Percentiles rank a stretch among this genome's conserved stretches.
These are phyloP conservation scores for Emericellopsis terricola DNA, from an alignment of 495 filamentous ascomycete species.

Conservation along the genomic window DNA sequence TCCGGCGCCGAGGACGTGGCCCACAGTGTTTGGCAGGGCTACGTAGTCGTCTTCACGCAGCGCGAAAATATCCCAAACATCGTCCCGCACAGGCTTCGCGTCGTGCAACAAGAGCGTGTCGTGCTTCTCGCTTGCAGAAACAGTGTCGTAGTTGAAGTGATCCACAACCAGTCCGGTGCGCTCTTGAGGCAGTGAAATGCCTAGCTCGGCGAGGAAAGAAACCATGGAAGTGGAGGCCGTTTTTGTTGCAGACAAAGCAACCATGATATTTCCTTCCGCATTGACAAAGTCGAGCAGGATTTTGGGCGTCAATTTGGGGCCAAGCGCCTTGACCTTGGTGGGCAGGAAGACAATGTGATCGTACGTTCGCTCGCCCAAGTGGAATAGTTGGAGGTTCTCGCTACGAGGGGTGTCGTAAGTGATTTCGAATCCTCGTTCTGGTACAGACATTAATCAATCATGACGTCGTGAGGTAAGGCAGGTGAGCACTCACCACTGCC, in stretches of 20 bases:
- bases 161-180: slow-evolving; percentile 71
- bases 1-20: slow-evolving; percentile 61
- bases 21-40: slow-evolving; percentile 64
- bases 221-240: slow-evolving; percentile 59
- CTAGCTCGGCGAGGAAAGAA: slow-evolving; percentile 77
- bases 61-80: slow-evolving; percentile 64
- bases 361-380: slow-evolving; percentile 70
- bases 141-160: slow-evolving; percentile 82
- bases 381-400: slow-evolving; percentile 64
- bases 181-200: slow-evolving; percentile 75
- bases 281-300: slow-evolving; percentile 82
- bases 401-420: slow-evolving; percentile 74
- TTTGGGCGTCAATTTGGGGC: slow-evolving; percentile 72
- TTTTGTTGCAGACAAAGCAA: slow-evolving; percentile 62
- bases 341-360: slow-evolving; percentile 85
- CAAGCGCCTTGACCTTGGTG: slow-evolving; percentile 74
- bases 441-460: slow-evolving; percentile 2
- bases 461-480: too few relatives aligned
- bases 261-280: slow-evolving; percentile 76
- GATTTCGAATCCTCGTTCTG: slow-evolving; percentile 69
- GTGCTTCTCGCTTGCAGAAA: slow-evolving; percentile 62
- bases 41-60: slow-evolving; percentile 34
- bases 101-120: slow-evolving; percentile 67
- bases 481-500: too few relatives aligned
- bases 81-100: slow-evolving; percentile 40